phyloP scores from a whole-genome alignment of 208 protist species.

The Histomonas meleagridis region DNA sequence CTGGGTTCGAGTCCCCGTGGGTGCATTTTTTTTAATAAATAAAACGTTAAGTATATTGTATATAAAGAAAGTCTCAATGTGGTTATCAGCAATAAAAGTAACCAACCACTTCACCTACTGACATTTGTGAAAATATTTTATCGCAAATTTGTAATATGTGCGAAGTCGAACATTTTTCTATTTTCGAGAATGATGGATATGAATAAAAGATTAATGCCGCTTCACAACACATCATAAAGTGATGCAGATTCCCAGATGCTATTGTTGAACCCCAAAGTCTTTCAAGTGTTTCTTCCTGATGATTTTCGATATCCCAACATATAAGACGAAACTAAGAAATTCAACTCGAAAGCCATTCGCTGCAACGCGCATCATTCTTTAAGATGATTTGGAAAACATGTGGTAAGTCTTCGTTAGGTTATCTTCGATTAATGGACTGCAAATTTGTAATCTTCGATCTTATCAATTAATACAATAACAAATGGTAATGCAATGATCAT shows the following conservation, averaged over 20 bases:
- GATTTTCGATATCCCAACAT: neutral
- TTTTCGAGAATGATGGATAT: neutral
- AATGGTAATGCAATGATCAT: constrained; percentile 4
- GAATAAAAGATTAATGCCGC: neutral
- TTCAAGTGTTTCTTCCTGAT: neutral
- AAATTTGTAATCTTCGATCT: neutral
- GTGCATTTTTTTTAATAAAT: too few relatives aligned
- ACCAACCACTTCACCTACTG: neutral
- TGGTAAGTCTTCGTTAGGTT: neutral
- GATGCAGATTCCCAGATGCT: neutral
- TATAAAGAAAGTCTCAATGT: too few relatives aligned
- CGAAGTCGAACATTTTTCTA: neutral
- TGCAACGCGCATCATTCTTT: neutral
- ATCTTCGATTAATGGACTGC: neutral
- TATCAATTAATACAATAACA: neutral
- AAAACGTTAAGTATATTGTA: too few relatives aligned
- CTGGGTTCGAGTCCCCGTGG: too few relatives aligned
- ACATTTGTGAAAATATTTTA: neutral
- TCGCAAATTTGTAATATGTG: neutral
- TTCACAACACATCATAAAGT: neutral
- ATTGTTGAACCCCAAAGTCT: neutral
- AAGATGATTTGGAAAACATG: neutral
- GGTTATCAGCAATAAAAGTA: too few relatives aligned
- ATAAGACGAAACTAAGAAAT: constrained; percentile 16
- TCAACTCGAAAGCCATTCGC: neutral